Conservation (phyloP, 78 protist genomes). For the Dictyostelium firmibasis region DNA sequence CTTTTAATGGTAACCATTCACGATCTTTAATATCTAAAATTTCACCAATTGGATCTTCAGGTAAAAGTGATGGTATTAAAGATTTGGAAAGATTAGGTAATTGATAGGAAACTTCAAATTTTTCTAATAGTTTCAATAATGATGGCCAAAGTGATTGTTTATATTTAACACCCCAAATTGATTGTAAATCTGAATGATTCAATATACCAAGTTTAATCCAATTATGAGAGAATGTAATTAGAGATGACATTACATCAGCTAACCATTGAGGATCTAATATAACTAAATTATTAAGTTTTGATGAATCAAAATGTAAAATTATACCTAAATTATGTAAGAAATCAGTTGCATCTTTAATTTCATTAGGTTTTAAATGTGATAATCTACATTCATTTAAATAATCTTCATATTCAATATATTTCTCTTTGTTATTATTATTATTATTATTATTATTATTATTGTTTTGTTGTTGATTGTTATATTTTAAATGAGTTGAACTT, state of each 20-base stretch:
- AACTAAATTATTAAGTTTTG: conserved; percentile 57
- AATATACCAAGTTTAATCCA: conserved; percentile 74
- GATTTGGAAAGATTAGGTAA: conserved; percentile 3
- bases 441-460: no score
- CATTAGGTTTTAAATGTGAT: conserved; percentile 21
- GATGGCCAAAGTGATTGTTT: conserved; percentile 59
- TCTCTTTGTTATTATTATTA: neutral
- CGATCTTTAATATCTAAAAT: neutral
- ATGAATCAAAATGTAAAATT: conserved; percentile 50
- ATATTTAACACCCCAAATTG: conserved; percentile 73
- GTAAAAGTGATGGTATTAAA: conserved; percentile 52
- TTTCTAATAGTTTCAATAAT: conserved; percentile 56
- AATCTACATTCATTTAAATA: conserved; percentile 18
- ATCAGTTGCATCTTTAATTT: conserved; percentile 19
- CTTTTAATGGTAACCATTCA: conserved; percentile 17
- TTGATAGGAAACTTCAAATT: conserved; percentile 78
- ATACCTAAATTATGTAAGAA: conserved; percentile 74
- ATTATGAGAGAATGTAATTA: conserved; percentile 70
- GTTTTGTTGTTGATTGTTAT: neutral
- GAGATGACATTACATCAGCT: conserved; percentile 63
- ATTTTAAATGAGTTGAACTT: neutral
- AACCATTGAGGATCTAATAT: conserved; percentile 82
- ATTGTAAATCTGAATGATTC: conserved; percentile 26
- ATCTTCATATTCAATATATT: conserved; percentile 45
- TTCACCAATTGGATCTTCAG: conserved; percentile 67